Evolutionary conservation across 73 alveolate species (phyloP).

Genomic region (Stentor roeselii): DNA sequence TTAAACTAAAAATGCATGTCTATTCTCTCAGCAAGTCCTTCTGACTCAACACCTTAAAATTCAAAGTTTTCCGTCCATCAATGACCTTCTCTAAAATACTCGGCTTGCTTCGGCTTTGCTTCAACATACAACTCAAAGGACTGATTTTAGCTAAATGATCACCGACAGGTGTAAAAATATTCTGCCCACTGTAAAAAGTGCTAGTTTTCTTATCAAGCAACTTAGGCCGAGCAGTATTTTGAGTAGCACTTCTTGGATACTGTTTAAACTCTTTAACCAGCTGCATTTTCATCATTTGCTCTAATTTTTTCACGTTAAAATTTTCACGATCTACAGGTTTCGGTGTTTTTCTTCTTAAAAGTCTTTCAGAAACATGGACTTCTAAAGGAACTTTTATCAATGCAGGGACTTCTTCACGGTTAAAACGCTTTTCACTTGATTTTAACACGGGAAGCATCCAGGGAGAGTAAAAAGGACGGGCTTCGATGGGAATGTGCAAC

Average conservation of each 20-base stretch:
- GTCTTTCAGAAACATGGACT: slow-evolving; percentile 12
- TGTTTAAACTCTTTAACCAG: background rate
- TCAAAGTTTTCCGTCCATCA: slow-evolving; percentile 22
- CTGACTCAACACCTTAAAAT: background rate
- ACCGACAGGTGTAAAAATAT: too few species aligned
- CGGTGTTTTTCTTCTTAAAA: background rate
- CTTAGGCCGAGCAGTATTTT: background rate
- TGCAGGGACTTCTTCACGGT: background rate
- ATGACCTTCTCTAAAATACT: background rate
- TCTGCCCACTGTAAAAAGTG: background rate
- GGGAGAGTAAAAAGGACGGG: background rate
- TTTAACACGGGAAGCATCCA: background rate
- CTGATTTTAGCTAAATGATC: background rate
- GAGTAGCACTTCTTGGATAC: background rate
- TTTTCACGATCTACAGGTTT: background rate
- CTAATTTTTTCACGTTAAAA: background rate
- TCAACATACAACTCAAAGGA: background rate
- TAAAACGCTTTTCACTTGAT: background rate
- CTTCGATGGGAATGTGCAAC: background rate
- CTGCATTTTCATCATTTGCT: background rate
- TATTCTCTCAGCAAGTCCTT: background rate
- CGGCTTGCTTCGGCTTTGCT: background rate
- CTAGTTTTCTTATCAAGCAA: background rate
- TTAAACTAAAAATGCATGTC: too few species aligned
- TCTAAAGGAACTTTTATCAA: background rate